These are phyloP conservation scores for Kondoa subrosea DNA, from an alignment of 768 basidiomycete species.

Conservation along the genomic window DNA sequence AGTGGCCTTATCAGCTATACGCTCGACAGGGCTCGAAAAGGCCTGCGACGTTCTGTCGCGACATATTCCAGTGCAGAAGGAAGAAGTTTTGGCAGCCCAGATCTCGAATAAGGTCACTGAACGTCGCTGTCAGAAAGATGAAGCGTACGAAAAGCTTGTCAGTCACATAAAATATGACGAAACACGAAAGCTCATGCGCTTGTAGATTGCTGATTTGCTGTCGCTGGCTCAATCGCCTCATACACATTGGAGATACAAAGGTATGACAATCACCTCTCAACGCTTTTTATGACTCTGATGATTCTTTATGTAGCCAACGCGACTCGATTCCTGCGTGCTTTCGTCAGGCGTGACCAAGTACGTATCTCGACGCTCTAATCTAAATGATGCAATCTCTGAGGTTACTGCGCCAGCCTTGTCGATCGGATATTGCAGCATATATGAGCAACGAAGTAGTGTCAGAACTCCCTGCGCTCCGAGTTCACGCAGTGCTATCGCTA, in stretches of 20 bases:
- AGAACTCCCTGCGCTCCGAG: constrained; percentile 24
- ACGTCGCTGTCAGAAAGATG: constrained; percentile 21
- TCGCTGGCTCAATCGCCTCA: not conserved
- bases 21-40: not conserved
- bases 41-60: not conserved
- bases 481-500: constrained; percentile 30
- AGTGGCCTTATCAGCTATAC: not conserved
- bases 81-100: constrained; percentile 7
- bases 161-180: no score
- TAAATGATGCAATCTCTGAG: not conserved
- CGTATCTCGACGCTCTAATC: not conserved
- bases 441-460: constrained; percentile 24
- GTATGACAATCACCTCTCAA: constrained; percentile 28
- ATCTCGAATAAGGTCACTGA: constrained; percentile 13
- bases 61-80: constrained; percentile 12
- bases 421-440: constrained; percentile 19
- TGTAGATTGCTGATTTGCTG: not conserved
- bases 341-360: constrained; percentile 47
- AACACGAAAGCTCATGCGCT: no score
- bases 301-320: constrained; percentile 41
- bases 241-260: not conserved
- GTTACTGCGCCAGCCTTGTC: constrained; percentile 14
- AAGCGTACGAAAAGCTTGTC: constrained; percentile 23
- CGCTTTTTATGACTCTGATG: not conserved
- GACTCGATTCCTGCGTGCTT: constrained; percentile 47